phyloP scores from a whole-genome alignment of 2,329 filamentous ascomycete species.

The Colletotrichum ledebouriae region DNA sequence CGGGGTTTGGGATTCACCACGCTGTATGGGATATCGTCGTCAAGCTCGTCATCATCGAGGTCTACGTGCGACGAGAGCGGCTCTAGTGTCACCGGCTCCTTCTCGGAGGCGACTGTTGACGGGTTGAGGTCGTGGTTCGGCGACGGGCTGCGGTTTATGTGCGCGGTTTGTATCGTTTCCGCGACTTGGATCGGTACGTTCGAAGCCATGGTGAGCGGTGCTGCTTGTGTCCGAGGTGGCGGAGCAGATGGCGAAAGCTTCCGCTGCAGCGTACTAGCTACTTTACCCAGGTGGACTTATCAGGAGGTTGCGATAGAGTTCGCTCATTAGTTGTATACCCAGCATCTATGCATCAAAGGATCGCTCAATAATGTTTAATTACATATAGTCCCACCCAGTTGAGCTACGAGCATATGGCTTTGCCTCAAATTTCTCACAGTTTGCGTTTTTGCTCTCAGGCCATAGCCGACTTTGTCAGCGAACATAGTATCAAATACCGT shows the following conservation, averaged over 20 bases:
- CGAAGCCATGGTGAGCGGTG: conserved; percentile 56
- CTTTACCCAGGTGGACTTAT: not conserved
- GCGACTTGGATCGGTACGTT: conserved; percentile 77
- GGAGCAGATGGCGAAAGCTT: not conserved
- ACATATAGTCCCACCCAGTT: conserved; percentile 12
- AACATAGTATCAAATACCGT: too few species aligned
- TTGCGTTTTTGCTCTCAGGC: not conserved
- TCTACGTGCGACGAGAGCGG: conserved; percentile 51
- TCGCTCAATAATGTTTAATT: not conserved
- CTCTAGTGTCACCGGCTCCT: conserved; percentile 60
- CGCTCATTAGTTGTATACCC: conserved; percentile 28
- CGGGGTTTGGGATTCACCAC: conserved; percentile 69
- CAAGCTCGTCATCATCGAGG: conserved; percentile 63
- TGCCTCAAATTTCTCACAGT: not conserved
- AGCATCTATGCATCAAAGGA: not conserved
- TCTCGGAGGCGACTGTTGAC: conserved; percentile 78
- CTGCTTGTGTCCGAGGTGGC: not conserved
- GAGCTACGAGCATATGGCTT: not conserved
- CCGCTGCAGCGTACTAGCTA: conserved; percentile 6
- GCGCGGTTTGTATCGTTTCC: conserved; percentile 83
- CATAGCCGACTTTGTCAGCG: not conserved
- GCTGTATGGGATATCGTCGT: conserved; percentile 77
- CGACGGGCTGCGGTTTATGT: conserved; percentile 80
- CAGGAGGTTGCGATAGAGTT: conserved; percentile 35
- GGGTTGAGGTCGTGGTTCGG: conserved; percentile 83